phyloP scores from a whole-genome alignment of 441 rosid genomes.

The Theobroma grandiflorum region DNA sequence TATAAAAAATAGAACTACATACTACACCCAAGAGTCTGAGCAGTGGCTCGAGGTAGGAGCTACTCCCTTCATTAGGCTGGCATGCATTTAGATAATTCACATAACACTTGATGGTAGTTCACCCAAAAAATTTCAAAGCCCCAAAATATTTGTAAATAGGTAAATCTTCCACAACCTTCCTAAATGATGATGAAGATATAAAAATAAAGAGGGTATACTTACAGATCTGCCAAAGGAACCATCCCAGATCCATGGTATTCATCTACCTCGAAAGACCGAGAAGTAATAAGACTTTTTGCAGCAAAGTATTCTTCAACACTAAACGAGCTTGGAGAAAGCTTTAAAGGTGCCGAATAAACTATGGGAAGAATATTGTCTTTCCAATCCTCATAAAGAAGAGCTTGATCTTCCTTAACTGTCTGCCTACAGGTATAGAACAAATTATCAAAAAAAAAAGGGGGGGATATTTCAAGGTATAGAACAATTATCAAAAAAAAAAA shows the following conservation, averaged over 20 bases:
- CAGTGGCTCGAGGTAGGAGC: background rate
- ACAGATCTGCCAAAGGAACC: constrained; percentile 98
- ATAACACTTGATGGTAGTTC: background rate
- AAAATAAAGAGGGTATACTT: constrained; percentile 37
- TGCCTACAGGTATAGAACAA: constrained; percentile 55
- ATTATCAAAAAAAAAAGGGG: constrained; percentile 17
- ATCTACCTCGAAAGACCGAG: constrained; percentile 85
- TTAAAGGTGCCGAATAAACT: constrained; percentile 37
- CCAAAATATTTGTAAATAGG: background rate
- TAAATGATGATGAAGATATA: background rate
- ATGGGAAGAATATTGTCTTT: constrained; percentile 75
- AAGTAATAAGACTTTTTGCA: constrained; percentile 76
- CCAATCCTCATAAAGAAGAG: constrained; percentile 79
- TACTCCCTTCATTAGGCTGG: constrained; percentile 2
- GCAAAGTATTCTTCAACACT: constrained; percentile 71
- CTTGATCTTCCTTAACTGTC: constrained; percentile 79
- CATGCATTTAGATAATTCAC: constrained; percentile 4
- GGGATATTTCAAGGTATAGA: background rate
- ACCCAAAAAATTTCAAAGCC: background rate
- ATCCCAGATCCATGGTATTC: constrained; percentile 83
- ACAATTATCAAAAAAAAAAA: constrained; percentile 17
- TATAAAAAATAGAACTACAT: background rate
- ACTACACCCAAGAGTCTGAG: background rate
- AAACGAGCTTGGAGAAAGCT: constrained; percentile 49
- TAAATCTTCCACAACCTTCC: background rate